Evolutionary conservation across 2,329 filamentous ascomycete species (phyloP), one percentile per base, ranked within the genome.

Genomic region (Cordyceps cicadae): DNA sequence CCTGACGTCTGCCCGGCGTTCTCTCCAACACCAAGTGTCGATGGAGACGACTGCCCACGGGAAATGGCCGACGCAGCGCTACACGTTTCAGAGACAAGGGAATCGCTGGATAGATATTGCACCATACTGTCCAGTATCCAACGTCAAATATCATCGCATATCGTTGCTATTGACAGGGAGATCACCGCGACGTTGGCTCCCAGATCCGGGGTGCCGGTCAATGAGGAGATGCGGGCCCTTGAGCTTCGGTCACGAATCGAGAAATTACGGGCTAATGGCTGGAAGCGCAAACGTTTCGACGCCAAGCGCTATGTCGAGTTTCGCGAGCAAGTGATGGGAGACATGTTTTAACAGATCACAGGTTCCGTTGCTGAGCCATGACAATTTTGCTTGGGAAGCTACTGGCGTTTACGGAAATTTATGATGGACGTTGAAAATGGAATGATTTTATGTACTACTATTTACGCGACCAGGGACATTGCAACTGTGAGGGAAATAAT

Each of bases 211-310:
- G 67, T 51, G 63, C 62, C 56, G 24, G 62, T 45, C 26, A 71
- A 67, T 48, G 75, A 75, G 29, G 75, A 76, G 58, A 64, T 72
- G 59, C 73, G 73, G 19, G 65, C 66, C 2, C 66, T 75, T 19
- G 79, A 82, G 39, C 70, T 82, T 3, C 73, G 75, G 62, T 74
- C 78, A 7, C 76, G 82, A 26, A 84, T 85, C 64, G 80, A 82
- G 70, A 75, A 78, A 11, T 70, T 86, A 12, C 77, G 81, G 21
- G 76, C 76, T n/a, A 75, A 67, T 54, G 81, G 81, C 2, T 85
- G 83, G 82, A 77, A 76, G 66, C 73, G 83, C 32, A 78, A 78
- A 64, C 77, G 82, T 24, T 86, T 86, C 64, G 79, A 86, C 63
- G 71, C 72, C 6, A 69, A 72, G 50, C 75, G 79, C 43, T 85